Evolutionary conservation across 192 early-diverging fungal genomes (phyloP).

Genomic region (Podila minutissima): DNA sequence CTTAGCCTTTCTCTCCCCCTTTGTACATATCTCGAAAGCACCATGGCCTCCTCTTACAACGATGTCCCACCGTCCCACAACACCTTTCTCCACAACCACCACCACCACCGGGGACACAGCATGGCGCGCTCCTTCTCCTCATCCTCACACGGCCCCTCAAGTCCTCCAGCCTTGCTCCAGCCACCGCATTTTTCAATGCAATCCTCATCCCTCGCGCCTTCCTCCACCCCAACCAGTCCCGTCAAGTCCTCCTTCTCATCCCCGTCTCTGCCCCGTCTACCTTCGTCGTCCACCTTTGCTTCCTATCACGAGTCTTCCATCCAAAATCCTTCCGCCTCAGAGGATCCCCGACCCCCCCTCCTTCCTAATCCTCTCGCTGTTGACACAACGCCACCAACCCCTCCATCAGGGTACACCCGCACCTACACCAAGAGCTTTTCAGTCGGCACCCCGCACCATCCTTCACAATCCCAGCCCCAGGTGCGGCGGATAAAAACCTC

Average conservation of each 20-base stretch:
- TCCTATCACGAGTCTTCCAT: background rate
- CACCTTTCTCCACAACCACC: background rate
- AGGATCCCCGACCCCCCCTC: background rate
- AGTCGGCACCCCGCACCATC: slow-evolving; percentile 5
- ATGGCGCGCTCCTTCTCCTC: background rate
- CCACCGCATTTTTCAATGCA: background rate
- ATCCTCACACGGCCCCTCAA: background rate
- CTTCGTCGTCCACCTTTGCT: background rate
- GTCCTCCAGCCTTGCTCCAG: background rate
- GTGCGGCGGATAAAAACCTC: slow-evolving; percentile 23
- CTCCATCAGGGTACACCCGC: slow-evolving; percentile 11
- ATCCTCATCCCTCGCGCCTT: background rate
- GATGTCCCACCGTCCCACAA: background rate
- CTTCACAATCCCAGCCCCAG: slow-evolving; percentile 9
- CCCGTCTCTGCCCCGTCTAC: slow-evolving; percentile 2
- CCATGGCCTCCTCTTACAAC: background rate
- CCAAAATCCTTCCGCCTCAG: background rate
- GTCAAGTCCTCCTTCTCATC: slow-evolving; percentile 15
- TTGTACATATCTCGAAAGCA: slow-evolving; percentile 2
- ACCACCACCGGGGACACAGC: background rate
- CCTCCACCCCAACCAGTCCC: slow-evolving; percentile 19
- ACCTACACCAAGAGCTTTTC: slow-evolving; percentile 24
- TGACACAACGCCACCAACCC: slow-evolving; percentile 4
- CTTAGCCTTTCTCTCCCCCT: background rate
- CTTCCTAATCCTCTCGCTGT: slow-evolving; percentile 1